Evolutionary conservation across 768 basidiomycete species (phyloP).

Genomic region (Hirschioporus abietinus): DNA sequence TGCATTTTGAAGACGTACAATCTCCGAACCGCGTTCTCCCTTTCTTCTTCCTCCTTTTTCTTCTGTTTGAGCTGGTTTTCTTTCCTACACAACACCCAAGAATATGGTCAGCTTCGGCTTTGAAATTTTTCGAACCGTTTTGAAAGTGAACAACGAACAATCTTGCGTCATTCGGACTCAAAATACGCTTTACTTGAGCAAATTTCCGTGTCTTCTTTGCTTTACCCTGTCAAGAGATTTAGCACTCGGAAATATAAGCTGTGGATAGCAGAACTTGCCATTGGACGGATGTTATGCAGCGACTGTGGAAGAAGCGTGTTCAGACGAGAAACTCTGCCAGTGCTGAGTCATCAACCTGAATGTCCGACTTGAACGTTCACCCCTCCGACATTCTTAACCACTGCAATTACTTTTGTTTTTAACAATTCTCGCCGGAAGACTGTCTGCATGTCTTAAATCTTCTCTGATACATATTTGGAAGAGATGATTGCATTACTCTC

Average conservation of each 20-base stretch:
- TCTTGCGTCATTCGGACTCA: constrained; percentile 91
- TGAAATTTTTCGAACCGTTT: constrained; percentile 2
- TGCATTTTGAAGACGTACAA: constrained; percentile 42
- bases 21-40: constrained; percentile 69
- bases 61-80: constrained; percentile 89
- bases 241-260: neutral
- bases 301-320: neutral
- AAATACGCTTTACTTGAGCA: constrained; percentile 86
- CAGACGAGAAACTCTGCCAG: neutral
- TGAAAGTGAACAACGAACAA: constrained; percentile 49
- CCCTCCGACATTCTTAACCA: too few relatives aligned
- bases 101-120: constrained; percentile 13
- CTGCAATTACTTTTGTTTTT: too few relatives aligned
- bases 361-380: too few relatives aligned
- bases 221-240: constrained; percentile 53
- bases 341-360: neutral
- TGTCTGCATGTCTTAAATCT: too few relatives aligned
- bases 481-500: too few relatives aligned
- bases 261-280: neutral
- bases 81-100: constrained; percentile 49
- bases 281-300: neutral
- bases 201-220: constrained; percentile 95
- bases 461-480: too few relatives aligned
- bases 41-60: constrained; percentile 76
- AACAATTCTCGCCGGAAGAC: too few relatives aligned